Evolutionary conservation across 2,329 filamentous ascomycete genomes (phyloP), one percentile per base, ranked within the genome.

Genomic region (Teratosphaeria gauchensis): DNA sequence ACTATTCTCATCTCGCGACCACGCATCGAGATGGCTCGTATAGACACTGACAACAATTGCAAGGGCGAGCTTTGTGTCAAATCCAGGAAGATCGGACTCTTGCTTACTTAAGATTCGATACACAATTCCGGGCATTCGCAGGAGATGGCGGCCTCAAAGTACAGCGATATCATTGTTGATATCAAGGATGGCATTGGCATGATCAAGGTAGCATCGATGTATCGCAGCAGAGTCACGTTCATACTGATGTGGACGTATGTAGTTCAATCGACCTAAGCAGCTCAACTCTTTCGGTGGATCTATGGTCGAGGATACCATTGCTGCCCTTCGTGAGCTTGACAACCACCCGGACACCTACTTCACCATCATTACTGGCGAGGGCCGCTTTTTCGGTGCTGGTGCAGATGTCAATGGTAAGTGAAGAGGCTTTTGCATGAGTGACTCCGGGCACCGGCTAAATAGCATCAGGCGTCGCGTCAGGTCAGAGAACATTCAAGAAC

Each of bases 291-390:
- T 67, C 33, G 65, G 64, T 7, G 65, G 66, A 53, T 61, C 53
- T 28, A 54, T 68, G 21, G 55, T 67, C 30, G 58, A 61, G 30
- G 66, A 68, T 52, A 67, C 65, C 11, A 65, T 68, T 53, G 61
- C 58, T 9, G 66, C 66, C 21, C 57, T 68, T 31, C 65, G 66
- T 32, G 63, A 67, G 58, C 62, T 67, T 11, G 60, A 68, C 53
- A 54, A 63, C 12, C 65, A 67, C 48, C 66, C 66, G 0, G 65
- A 67, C 38, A 68, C 66, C 5, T 62, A 57, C 12, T 67, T 68
- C 56, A 68, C 66, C 1, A 64, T 68, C 56, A 64, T 68, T 52
- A 68, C 66, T 7, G 66, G 66, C 56, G 65, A 67, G 55, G 66
- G 66, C 8, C 60, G 66, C 53, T 68, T 68, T 58, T 68, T 68